Evolutionary conservation across 768 basidiomycete genomes (phyloP), one percentile per base, ranked within the genome.

Genomic region (Brasilioporus rufonigricans): DNA sequence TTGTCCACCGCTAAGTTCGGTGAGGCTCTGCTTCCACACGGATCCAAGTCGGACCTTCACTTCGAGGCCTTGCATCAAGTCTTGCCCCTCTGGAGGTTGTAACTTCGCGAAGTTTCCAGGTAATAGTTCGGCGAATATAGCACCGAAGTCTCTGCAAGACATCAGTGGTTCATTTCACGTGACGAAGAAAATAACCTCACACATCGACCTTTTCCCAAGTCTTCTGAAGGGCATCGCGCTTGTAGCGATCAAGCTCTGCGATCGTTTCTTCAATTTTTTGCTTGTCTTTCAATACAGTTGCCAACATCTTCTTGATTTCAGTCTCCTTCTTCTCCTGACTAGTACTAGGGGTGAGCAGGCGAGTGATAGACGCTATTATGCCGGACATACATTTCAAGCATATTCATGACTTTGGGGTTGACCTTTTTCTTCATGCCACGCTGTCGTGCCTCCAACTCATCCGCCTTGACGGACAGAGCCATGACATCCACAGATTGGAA

Each of bases 1-100:
- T 77, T 99, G 97, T 12, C 97, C 97, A 55, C 97, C 97, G 63
- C 93, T 96, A 50, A 99, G 77, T 67, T 99, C 97, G 0, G 96
- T 99, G 68, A 99, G 77, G 68, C 91, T 93, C 62, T 94, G 91
- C 71, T 99, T 99, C 97, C 97, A 99, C 0, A 99, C 93, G 27
- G 79, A 85, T 11, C 97, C 97, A 2, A 99, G 83, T 61, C 82
- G 86, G 12, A 99, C 97, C 68, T 98, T 99, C 73, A 99, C 95
- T 69, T 99, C 97, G 8, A 99, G 82, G 33, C 97, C 97, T 53
- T 93, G 83, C 73, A 93, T 96, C 56, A 99, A 77, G 67, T 98
- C 94, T 70, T 92, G 86, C 0, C 89, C 90, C 35, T 98, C 96
- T 4, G 94, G 93, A 19, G 95, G 91, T 64, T 93, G 89, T 27